A percentile compares a stretch with the other conserved stretches of the same genome.
Evolutionary conservation across 139 green algal species (phyloP).

Genomic region (Asterochloris erici): DNA sequence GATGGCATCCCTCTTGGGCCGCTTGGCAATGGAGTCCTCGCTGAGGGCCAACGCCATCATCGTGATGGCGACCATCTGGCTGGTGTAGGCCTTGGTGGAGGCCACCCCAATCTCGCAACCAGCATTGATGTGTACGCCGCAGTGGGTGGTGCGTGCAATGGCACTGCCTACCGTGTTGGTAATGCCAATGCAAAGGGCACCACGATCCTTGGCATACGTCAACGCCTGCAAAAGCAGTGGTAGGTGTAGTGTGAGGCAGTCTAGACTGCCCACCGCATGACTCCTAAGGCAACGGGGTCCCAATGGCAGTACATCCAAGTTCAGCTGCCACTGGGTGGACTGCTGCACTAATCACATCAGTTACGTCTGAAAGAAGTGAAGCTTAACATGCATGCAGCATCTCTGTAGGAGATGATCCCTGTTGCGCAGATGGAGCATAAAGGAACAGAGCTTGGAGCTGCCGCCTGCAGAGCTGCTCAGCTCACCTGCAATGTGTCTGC

Average conservation of each 20-base stretch:
- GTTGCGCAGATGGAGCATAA: background rate
- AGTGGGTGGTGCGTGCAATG: constrained; percentile 88
- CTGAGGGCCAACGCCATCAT: constrained; percentile 91
- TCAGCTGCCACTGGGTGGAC: too few relatives aligned
- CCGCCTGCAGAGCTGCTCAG: background rate
- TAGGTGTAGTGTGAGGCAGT: background rate
- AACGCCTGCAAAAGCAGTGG: constrained; percentile 44
- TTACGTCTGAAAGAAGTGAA: too few relatives aligned
- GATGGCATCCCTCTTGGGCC: constrained; percentile 67
- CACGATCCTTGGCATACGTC: constrained; percentile 74
- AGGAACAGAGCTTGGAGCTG: background rate
- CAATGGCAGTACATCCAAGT: background rate
- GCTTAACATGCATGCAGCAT: too few relatives aligned
- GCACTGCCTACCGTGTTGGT: constrained; percentile 96
- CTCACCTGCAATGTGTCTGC: constrained; percentile 86
- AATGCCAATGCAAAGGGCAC: constrained; percentile 93
- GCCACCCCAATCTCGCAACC: constrained; percentile 97
- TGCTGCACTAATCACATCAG: too few relatives aligned
- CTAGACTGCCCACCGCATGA: background rate
- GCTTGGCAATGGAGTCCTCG: constrained; percentile 84
- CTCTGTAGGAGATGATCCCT: too few relatives aligned
- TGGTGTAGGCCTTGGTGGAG: constrained; percentile 86
- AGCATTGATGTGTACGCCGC: constrained; percentile 94
- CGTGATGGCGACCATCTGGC: constrained; percentile 78
- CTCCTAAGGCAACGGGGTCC: background rate